Percentiles rank a stretch among this genome's conserved stretches.
Evolutionary conservation across 306 rosid genomes (phyloP).

Genomic region (Prunus dulcis): DNA sequence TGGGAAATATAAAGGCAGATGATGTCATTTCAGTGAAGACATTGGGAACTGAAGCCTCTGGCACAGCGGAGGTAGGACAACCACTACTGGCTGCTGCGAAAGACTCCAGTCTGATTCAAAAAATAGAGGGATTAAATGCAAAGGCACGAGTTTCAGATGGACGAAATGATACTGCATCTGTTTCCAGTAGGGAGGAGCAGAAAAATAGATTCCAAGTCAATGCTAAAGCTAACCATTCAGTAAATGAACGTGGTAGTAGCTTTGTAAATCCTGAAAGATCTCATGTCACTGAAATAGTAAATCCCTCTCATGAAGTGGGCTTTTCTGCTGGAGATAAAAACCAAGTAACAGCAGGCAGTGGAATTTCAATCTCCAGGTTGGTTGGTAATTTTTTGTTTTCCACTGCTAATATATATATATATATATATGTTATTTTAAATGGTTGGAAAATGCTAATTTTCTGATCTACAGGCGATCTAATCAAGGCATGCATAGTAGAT

Average conservation of each 20-base stretch:
- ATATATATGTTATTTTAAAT: conserved; percentile 19
- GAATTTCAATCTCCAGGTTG: conserved; percentile 63
- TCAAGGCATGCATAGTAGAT: conserved; percentile 58
- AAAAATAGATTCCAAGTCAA: conserved; percentile 38
- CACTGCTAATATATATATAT: conserved; percentile 23
- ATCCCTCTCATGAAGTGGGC: conserved; percentile 38
- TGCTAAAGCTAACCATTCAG: conserved; percentile 36
- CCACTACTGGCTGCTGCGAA: conserved; percentile 44
- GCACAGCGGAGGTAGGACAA: conserved; percentile 37
- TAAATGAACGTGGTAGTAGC: conserved; percentile 40
- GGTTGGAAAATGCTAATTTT: conserved; percentile 30
- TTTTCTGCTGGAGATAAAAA: conserved; percentile 44
- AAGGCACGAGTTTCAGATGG: conserved; percentile 67
- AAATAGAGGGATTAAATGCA: conserved; percentile 92
- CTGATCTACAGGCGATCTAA: conserved; percentile 58
- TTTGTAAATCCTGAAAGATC: conserved; percentile 32
- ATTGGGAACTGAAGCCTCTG: conserved; percentile 40
- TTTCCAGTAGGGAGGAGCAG: conserved; percentile 47
- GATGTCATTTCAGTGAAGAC: conserved; percentile 48
- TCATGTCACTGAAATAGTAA: conserved; percentile 29
- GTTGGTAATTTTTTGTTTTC: conserved; percentile 33
- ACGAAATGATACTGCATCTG: conserved; percentile 43
- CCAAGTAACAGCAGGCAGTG: conserved; percentile 31
- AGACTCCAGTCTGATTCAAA: conserved; percentile 73
- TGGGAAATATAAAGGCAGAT: conserved; percentile 29